Conservation (phyloP, 805 yeast genomes). For the Soucietia sequanensis region DNA sequence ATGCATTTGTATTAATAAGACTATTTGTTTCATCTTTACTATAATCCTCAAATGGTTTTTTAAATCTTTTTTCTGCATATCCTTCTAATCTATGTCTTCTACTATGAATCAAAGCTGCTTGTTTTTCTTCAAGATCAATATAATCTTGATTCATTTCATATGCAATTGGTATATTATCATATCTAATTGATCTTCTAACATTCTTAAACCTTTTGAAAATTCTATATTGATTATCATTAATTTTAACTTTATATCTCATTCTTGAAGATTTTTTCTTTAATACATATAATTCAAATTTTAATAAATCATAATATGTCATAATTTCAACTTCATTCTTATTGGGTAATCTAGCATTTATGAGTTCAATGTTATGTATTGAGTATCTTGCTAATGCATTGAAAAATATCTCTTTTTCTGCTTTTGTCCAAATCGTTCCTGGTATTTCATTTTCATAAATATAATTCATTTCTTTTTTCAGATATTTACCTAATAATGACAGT, state of each 20-base stretch:
- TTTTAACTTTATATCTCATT: neutral
- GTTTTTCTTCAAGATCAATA: slow-evolving; percentile 44
- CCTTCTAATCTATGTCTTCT: slow-evolving; percentile 16
- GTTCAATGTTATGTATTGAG: slow-evolving; percentile 47
- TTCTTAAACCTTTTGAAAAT: slow-evolving; percentile 7
- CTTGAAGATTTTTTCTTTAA: slow-evolving; percentile 17
- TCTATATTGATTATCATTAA: slow-evolving; percentile 1
- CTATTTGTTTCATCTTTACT: slow-evolving; percentile 5
- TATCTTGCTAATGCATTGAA: slow-evolving; percentile 48
- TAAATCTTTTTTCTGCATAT: slow-evolving; percentile 14
- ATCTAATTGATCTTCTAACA: slow-evolving; percentile 24
- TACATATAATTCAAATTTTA: slow-evolving; percentile 26
- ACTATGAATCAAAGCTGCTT: slow-evolving; percentile 21
- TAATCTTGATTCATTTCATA: slow-evolving; percentile 48
- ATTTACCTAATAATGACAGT: slow-evolving; percentile 1
- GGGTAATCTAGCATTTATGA: slow-evolving; percentile 36
- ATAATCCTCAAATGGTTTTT: slow-evolving; percentile 2
- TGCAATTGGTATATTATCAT: slow-evolving; percentile 51
- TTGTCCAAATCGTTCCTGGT: slow-evolving; percentile 46
- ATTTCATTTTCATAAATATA: neutral
- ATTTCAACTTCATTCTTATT: slow-evolving; percentile 46
- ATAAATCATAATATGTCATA: slow-evolving; percentile 39
- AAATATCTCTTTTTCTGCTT: slow-evolving; percentile 49
- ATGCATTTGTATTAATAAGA: neutral
- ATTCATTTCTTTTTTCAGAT: neutral